phyloP scores from a whole-genome alignment of 2,329 filamentous ascomycete species.

The Fusarium chlamydosporum region DNA sequence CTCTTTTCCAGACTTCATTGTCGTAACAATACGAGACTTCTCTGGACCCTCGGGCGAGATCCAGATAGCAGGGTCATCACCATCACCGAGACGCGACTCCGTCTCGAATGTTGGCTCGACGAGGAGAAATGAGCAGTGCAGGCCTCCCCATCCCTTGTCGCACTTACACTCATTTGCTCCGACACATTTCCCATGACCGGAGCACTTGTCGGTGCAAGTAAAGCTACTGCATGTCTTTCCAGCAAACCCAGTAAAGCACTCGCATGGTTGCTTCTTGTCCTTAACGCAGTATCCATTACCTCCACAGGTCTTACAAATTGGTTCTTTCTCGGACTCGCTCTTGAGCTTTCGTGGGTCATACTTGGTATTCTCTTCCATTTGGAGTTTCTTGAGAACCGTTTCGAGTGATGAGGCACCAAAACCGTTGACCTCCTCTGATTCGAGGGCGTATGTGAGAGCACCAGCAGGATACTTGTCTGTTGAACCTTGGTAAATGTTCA shows the following conservation, averaged over 20 bases:
- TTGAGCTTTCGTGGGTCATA: constrained; percentile 56
- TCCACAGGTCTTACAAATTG: constrained; percentile 55
- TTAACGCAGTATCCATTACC: constrained; percentile 57
- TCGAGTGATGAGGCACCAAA: constrained; percentile 60
- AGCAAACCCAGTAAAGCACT: constrained; percentile 61
- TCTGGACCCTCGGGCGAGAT: constrained; percentile 59
- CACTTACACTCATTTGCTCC: constrained; percentile 61
- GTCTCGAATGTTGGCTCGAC: constrained; percentile 61
- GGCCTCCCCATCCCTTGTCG: constrained; percentile 59
- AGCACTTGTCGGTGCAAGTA: constrained; percentile 60
- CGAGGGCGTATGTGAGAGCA: constrained; percentile 58
- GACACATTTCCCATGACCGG: constrained; percentile 58
- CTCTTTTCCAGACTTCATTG: constrained; percentile 64
- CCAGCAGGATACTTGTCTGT: constrained; percentile 57
- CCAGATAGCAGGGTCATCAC: constrained; percentile 65
- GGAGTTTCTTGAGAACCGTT: constrained; percentile 52
- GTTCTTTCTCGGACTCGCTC: constrained; percentile 44
- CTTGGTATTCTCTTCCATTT: constrained; percentile 55
- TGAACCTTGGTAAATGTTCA: constrained; percentile 58
- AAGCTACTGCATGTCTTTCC: constrained; percentile 55
- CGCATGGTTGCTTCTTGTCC: constrained; percentile 51
- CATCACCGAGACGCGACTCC: constrained; percentile 60
- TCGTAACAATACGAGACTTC: constrained; percentile 65
- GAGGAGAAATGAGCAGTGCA: constrained; percentile 62
- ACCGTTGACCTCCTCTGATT: constrained; percentile 57